A percentile compares a stretch with the other conserved stretches of the same genome.
Evolutionary conservation across 805 yeast genomes (phyloP).

Genomic region (Ogataea degrootiae): DNA sequence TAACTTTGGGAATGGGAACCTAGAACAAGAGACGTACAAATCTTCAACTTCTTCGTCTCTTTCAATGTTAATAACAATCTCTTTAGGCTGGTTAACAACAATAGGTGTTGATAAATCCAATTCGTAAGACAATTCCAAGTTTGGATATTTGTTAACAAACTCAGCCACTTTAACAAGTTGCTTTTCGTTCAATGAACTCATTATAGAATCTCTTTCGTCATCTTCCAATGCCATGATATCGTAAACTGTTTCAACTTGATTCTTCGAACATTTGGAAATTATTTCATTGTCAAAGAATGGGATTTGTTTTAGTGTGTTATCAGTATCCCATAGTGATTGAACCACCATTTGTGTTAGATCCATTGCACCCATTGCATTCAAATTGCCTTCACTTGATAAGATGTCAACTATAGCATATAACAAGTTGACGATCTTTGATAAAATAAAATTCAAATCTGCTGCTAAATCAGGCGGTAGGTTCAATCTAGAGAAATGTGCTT

Average conservation of each 20-base stretch:
- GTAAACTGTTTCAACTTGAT: constrained; percentile 63
- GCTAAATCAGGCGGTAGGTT: constrained; percentile 56
- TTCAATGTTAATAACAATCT: constrained; percentile 44
- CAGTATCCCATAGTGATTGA: constrained; percentile 83
- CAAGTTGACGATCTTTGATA: constrained; percentile 45
- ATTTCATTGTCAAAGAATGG: constrained; percentile 57
- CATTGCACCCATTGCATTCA: constrained; percentile 78
- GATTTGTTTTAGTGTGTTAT: constrained; percentile 72
- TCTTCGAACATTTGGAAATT: constrained; percentile 48
- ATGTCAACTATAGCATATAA: constrained; percentile 70
- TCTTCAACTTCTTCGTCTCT: constrained; percentile 78
- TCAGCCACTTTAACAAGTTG: constrained; percentile 67
- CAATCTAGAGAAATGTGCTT: constrained; percentile 74
- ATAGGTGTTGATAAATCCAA: constrained; percentile 38
- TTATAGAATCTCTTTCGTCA: constrained; percentile 53
- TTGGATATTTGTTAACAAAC: constrained; percentile 88
- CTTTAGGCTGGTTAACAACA: constrained; percentile 41
- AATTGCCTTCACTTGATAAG: constrained; percentile 71
- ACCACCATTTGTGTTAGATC: constrained; percentile 84
- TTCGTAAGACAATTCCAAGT: constrained; percentile 62
- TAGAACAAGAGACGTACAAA: constrained; percentile 51
- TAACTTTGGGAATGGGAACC: constrained; percentile 53
- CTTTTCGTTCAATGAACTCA: constrained; percentile 45
- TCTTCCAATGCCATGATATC: constrained; percentile 75
- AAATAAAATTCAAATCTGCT: constrained; percentile 49